These are phyloP conservation scores for Fusarium sp. DNA, from an alignment of 2,329 filamentous ascomycete genomes.

Conservation along the genomic window DNA sequence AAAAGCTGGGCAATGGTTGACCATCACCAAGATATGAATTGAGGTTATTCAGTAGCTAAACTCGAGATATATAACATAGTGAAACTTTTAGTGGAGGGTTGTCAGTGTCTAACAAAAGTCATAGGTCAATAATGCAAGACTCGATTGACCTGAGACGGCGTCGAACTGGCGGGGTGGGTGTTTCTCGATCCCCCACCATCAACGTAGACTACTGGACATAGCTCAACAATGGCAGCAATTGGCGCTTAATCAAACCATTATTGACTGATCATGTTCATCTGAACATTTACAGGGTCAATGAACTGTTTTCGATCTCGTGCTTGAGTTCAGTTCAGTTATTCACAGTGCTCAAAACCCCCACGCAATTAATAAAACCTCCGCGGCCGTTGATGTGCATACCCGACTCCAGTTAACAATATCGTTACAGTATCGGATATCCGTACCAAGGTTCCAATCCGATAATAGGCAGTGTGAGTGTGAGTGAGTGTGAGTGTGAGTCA, in stretches of 20 bases:
- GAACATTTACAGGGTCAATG: conserved; percentile 1
- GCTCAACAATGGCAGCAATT: conserved; percentile 11
- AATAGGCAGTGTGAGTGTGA: conserved; percentile 23
- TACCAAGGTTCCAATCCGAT: conserved; percentile 9
- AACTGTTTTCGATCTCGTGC: not conserved
- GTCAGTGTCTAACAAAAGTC: not conserved
- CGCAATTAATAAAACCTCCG: conserved; percentile 19
- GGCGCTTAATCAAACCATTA: not conserved
- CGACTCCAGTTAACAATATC: not conserved
- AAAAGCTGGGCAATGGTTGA: conserved; percentile 22
- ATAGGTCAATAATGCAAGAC: conserved; percentile 12
- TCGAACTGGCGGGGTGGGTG: conserved; percentile 33
- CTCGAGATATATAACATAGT: not conserved
- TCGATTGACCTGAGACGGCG: conserved; percentile 9
- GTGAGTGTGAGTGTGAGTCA: conserved; percentile 29
- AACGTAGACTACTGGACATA: not conserved
- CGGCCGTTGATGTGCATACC: conserved; percentile 1
- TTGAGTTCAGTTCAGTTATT: not conserved
- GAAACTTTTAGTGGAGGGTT: conserved; percentile 1
- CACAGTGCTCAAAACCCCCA: conserved; percentile 17
- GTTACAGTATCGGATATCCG: not conserved
- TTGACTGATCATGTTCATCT: not conserved
- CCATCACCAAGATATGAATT: not conserved
- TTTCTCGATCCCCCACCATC: conserved; percentile 8
- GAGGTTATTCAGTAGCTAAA: not conserved